Evolutionary conservation across 345 rosid species (phyloP), one percentile per base, ranked within the genome.

Genomic region (Anastatica hierochuntica): DNA sequence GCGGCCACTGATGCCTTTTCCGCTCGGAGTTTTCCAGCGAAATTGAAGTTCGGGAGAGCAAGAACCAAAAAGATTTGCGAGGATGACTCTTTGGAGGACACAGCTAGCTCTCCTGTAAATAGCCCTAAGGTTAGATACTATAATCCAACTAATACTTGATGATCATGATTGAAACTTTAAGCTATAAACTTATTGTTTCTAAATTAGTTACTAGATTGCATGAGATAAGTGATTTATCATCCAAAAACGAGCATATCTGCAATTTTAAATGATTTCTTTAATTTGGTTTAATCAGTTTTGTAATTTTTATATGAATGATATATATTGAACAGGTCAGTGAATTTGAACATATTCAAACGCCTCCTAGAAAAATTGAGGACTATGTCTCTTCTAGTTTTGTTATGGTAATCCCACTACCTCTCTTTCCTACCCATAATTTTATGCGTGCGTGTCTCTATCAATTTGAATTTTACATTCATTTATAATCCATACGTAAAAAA

Each of bases 81-180:
- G 21, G 95, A 85, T 65, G 89, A 85, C 56, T 82, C 89, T 39
- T 74, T 89, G 69, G 95, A 89, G 62, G 97, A 89, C 50, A 89
- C 97, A 52, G 97, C 95, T 43, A 89, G 82, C 56, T 89, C 97
- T 62, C 94, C 95, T 60, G 82, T 75, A 42, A 81, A 74, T 41
- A 81, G 85, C 60, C 90, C 94, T 49, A 85, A 83, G 85, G 95
- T 83, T 53, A 24, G 55, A 30, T 18, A 65, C 39, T 49, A 51
- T n/a, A n/a, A n/a, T n/a, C n/a, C n/a, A n/a, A n/a, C 12, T 47
- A 24, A 24, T 24, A n/a, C n/a, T n/a, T n/a, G n/a, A n/a, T n/a
- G n/a, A n/a, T n/a, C 36, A 41, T 41, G 6, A 11, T 41, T 48
- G 4, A 29, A 24, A 6, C 0, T 30, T 31, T 15, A 44, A 21